Base-by-base conservation (phyloP, 768 basidiomycete genomes). In the Hericium alpestre region DNA sequence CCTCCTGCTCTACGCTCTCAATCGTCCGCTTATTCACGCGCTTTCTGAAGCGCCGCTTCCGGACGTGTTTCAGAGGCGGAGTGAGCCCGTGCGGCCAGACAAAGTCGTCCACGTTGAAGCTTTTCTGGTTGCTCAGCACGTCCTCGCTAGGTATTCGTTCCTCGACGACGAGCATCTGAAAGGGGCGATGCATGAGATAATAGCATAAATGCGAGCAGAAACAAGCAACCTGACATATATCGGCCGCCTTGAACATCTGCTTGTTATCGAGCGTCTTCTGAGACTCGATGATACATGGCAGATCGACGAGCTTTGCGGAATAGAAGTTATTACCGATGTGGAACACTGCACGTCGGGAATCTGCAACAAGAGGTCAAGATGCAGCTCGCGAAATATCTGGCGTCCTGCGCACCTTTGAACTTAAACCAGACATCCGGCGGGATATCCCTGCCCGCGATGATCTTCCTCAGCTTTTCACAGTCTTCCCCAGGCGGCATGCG, bases 231-330 rank as follows among this genome's bases (percentile, higher is more conserved):
- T 96, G 94, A 73, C 90, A 95, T 72, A 99, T 95, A 68, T 99
- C 96, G 40, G 93, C 94, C 6, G 94, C 90, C 71, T 99, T 99
- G 77, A 98, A 96, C 83, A 96, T 87, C 66, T 96, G 93, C 69
- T 94, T 93, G 68, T 86, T 89, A 71, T 98, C 96, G 52, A 95
- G 71, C 1, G 95, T 93, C 76, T 97, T 97, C 70, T 98, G 94
- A 12, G 90, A 82, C 67, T 99, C 96, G 61, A 94, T 78, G 53
- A 99, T 82, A 70, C 90, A 90, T 1, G 96, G 96, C 48, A 99
- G 74, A 70, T 99, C 96, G 57, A 98, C 96, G 22, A 99, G 80
- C 70, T 97, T 98, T 20, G 95, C 83, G 27, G 90, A 82, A 67
- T 94, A 95, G 0, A 82, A 76, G 54, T 77, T 82, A 58, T 84